Evolutionary conservation across 768 basidiomycete genomes (phyloP), one percentile per base, ranked within the genome.

Genomic region (Agrocybe praecox): DNA sequence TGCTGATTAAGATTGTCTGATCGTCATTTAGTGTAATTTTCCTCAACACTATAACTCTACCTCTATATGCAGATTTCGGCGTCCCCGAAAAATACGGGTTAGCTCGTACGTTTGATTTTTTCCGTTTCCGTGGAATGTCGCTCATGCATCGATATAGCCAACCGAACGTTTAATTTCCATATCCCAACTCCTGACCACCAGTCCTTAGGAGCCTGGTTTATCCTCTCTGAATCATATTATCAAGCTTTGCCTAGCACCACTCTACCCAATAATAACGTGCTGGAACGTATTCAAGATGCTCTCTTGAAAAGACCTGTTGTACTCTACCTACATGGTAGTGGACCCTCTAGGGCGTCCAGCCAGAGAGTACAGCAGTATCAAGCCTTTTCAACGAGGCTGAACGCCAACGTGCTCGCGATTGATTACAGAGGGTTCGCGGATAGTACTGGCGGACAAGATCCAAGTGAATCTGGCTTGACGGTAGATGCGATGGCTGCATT

Each of bases 351-450:
- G 15, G 91, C 91, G 0, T 76, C 82, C 6, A 60, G 74, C 1
- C 80, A 77, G 40, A 88, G 96, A 9, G 76, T 95, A n/a, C 79
- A 78, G n/a, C 80, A 86, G 33, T 93, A 93, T 67, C 72, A 79
- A 17, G 78, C 82, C 0, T 87, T 88, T 64, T 80, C 90, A 0
- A 81, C 86, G 2, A 81, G 88, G 0, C 73, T 92, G 9, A 74
- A 76, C 14, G 82, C 82, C 19, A 96, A 96, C 68, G 87, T 97
- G 14, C 74, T 98, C 22, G 86, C 85, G 1, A 85, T 93, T 36
- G 96, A 98, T 72, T 98, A 98, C 69, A 84, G 96, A 49, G 96
- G 96, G 1, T 98, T 90, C 64, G 96, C 77, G 1, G 95, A 98
- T 66, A 96, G 93, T 52, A 80, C 83, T 14, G n/a, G 14, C 4